Percentiles rank a stretch among this genome's conserved stretches.
Conservation (phyloP, 192 early-diverging fungal species). For the Cetraspora pellucida region DNA sequence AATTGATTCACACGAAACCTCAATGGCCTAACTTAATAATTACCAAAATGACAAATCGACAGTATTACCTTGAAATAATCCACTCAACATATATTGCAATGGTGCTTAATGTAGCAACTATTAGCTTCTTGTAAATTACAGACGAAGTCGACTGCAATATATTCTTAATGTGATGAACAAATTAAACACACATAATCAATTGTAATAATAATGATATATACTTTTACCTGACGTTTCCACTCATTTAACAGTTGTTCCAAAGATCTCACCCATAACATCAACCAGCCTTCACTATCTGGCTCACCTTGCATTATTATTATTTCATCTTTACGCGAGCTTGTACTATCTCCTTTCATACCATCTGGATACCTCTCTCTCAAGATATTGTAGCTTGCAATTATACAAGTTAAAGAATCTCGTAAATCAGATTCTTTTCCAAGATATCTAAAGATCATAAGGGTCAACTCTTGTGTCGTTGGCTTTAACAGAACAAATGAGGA, state of each 20-base stretch:
- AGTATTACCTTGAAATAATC: background rate
- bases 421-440: slow-evolving; percentile 66
- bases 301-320: slow-evolving; percentile 56
- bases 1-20: background rate
- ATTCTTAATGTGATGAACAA: too few relatives aligned
- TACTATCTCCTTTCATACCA: slow-evolving; percentile 40
- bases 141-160: background rate
- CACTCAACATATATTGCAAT: background rate
- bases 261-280: slow-evolving; percentile 25
- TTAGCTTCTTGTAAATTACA: background rate
- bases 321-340: slow-evolving; percentile 23
- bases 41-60: background rate
- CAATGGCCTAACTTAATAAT: background rate
- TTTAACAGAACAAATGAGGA: slow-evolving; percentile 30
- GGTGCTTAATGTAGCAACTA: slow-evolving; percentile 1
- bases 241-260: background rate
- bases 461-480: slow-evolving; percentile 55
- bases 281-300: slow-evolving; percentile 61
- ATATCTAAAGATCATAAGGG: slow-evolving; percentile 53
- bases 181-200: too few relatives aligned
- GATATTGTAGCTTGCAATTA: slow-evolving; percentile 50
- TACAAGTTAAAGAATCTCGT: slow-evolving; percentile 54
- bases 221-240: background rate
- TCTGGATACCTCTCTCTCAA: slow-evolving; percentile 51
- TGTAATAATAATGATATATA: background rate